phyloP scores from a whole-genome alignment of 257 asterid genomes.

The Solanum dulcamara region DNA sequence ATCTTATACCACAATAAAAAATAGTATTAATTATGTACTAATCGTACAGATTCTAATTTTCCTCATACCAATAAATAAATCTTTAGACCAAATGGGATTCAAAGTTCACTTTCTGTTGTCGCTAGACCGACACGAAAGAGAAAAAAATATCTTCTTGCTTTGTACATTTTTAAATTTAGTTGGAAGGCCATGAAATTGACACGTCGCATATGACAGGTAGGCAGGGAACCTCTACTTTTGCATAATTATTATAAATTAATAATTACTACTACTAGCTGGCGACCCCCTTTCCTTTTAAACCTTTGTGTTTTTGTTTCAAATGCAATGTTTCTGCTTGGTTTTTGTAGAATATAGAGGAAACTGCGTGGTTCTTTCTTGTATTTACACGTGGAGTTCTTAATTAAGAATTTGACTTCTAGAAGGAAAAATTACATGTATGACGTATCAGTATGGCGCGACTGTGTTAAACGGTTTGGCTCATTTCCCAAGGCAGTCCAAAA shows the following conservation, averaged over 20 bases:
- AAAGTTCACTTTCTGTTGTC: neutral
- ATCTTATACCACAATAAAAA: neutral
- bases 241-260: neutral
- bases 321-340: neutral
- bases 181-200: neutral
- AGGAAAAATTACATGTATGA: neutral
- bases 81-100: neutral
- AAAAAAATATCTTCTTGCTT: neutral
- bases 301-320: neutral
- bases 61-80: neutral
- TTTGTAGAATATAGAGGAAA: neutral
- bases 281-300: neutral
- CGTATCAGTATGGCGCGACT: neutral
- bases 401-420: neutral
- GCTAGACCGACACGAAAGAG: neutral
- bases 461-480: neutral
- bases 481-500: no score
- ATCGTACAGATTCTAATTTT: neutral
- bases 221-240: neutral
- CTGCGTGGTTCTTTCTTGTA: neutral
- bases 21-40: neutral
- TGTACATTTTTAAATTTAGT: neutral
- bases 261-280: neutral
- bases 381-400: neutral
- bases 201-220: neutral